Base-by-base conservation (phyloP, 2,329 filamentous ascomycete species). In the Clarireedia homoeocarpa region DNA sequence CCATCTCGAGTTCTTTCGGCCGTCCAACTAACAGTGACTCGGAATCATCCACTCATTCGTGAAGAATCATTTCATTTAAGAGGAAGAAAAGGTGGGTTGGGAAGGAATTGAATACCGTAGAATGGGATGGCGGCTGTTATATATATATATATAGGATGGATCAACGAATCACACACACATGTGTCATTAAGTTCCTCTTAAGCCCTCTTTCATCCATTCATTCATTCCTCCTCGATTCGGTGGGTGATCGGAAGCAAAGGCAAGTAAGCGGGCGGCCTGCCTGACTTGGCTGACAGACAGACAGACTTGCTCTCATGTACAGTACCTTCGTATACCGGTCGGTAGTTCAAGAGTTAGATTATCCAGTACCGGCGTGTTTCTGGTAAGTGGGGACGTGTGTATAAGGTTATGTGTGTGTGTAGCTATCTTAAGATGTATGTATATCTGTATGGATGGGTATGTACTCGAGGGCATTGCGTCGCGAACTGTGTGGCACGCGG, bases 1-100 rank as follows among this genome's bases (percentile, higher is more conserved):
- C 52, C 52, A 55, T 55, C 9, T 55, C 46, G 52, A 50, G 46
- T 42, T 45, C 14, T 47, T 55, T 49, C 51, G 44, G 48, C 17
- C 15, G 9, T n/a, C 46, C 44, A 44, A 34, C 48, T 27, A 50
- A 50, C 27, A 48, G 36, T 50, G 46, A 48, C 48, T n/a, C 42
- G 38, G 36, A 44, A 26, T 44, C 26, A 26, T 34, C 50, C 30
- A 40, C 14, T 40, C 15, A 40, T 40, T 17, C 34, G 17, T 54
- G 39, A 48, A 54, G 26, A 54, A 54, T 23, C 52, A 54, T 30
- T 30, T 10, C 27, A 30, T 30, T 42, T 30, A 54, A 42, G 30
- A 17, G n/a, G 46, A 40, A 7, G 34, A 49, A 54, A 40, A 14
- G 15, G 14, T 40, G 5, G 39, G 17, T 14, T 30, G 27, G 27